These are phyloP conservation scores for Candida nemodendra DNA, from an alignment of 805 yeast genomes.

Conservation along the genomic window DNA sequence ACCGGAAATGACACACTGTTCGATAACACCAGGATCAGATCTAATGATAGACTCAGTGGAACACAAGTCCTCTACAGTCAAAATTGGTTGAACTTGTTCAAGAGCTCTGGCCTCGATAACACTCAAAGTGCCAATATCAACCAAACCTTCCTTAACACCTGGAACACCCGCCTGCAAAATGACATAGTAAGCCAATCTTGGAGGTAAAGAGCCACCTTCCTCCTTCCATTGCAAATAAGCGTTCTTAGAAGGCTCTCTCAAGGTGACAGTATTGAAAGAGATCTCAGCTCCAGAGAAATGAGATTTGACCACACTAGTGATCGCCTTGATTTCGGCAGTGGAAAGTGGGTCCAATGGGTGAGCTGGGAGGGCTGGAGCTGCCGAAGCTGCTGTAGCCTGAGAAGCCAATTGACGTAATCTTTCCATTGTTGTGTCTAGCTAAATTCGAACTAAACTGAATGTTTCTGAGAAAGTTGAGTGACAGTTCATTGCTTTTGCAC, in stretches of 20 bases:
- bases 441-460: too few species aligned
- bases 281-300: constrained; percentile 45
- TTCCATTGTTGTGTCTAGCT: constrained; percentile 43
- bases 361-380: constrained; percentile 53
- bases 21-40: constrained; percentile 67
- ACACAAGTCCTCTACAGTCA: constrained; percentile 67
- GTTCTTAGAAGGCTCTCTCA: constrained; percentile 68
- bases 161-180: constrained; percentile 54
- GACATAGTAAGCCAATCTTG: constrained; percentile 66
- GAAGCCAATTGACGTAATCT: constrained; percentile 63
- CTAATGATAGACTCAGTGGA: constrained; percentile 64
- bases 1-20: constrained; percentile 70
- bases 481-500: too few species aligned
- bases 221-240: constrained; percentile 67
- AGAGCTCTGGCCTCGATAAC: constrained; percentile 47
- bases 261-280: constrained; percentile 65
- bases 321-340: constrained; percentile 58
- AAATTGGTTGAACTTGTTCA: constrained; percentile 70
- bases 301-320: constrained; percentile 50
- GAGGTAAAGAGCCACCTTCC: constrained; percentile 57
- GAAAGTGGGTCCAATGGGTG: constrained; percentile 76
- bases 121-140: constrained; percentile 50
- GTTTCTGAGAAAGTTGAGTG: too few species aligned
- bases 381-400: constrained; percentile 55
- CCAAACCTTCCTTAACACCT: constrained; percentile 72